Evolutionary conservation across 1,139 yeast genomes (phyloP).

Genomic region (Hyphopichia khmerensis): DNA sequence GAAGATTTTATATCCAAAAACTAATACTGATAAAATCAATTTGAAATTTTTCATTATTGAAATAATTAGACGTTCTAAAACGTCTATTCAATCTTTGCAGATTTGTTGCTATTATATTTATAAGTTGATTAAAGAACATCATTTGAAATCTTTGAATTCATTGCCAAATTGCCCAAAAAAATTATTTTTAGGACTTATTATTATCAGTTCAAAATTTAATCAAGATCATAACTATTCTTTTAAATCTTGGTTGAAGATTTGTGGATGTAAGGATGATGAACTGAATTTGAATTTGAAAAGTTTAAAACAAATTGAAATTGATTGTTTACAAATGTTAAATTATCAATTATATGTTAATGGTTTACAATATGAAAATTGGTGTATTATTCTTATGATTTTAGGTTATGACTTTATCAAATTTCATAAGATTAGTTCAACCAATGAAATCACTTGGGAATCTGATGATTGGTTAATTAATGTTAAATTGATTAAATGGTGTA

Average conservation of each 20-base stretch:
- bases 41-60: slow-evolving; percentile 56
- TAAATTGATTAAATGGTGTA: slow-evolving; percentile 32
- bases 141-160: slow-evolving; percentile 8
- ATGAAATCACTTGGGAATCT: slow-evolving; percentile 32
- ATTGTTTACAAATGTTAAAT: slow-evolving; percentile 52
- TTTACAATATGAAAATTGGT: slow-evolving; percentile 55
- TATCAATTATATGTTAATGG: slow-evolving; percentile 56
- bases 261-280: slow-evolving; percentile 47
- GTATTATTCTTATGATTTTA: slow-evolving; percentile 43
- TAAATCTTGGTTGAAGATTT: slow-evolving; percentile 73
- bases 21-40: slow-evolving; percentile 20
- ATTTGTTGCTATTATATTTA: slow-evolving; percentile 63
- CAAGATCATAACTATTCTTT: slow-evolving; percentile 73
- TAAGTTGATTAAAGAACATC: slow-evolving; percentile 33
- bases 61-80: slow-evolving; percentile 65
- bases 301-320: slow-evolving; percentile 53
- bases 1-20: slow-evolving; percentile 31
- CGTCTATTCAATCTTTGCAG: slow-evolving; percentile 64
- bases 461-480: slow-evolving; percentile 16
- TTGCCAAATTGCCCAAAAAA: slow-evolving; percentile 58
- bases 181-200: slow-evolving; percentile 62
- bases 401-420: slow-evolving; percentile 43
- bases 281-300: slow-evolving; percentile 31
- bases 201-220: slow-evolving; percentile 68
- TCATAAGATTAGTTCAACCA: slow-evolving; percentile 20